Percentiles rank a stretch among this genome's conserved stretches.
phyloP scores from a whole-genome alignment of 768 basidiomycete genomes.

The Rhodotorula taiwanensis region DNA sequence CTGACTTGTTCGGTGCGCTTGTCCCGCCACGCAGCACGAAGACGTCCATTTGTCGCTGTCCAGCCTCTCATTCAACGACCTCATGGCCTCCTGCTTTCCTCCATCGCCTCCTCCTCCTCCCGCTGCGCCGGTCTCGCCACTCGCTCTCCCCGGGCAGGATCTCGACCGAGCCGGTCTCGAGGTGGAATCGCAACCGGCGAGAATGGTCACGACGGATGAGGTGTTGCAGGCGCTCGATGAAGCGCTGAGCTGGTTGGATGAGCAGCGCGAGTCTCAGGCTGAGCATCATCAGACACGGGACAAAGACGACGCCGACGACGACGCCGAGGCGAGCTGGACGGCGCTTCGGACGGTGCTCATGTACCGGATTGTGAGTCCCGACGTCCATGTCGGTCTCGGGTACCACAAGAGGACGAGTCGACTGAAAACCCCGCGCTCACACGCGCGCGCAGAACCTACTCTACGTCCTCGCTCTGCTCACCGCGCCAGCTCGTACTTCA shows the following conservation, averaged over 20 bases:
- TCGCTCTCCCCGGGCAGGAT: conserved; percentile 9
- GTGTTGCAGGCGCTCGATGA: conserved; percentile 16
- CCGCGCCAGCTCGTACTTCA: conserved; percentile 12
- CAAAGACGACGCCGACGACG: not conserved
- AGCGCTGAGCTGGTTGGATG: no score
- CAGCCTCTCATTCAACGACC: conserved; percentile 15
- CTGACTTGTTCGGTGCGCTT: not conserved
- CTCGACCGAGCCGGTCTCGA: no score
- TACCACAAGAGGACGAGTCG: no score
- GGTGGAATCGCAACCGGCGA: no score
- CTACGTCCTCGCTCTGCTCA: conserved; percentile 19
- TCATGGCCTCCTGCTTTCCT: conserved; percentile 19
- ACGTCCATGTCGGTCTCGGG: no score
- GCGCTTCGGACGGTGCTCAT: not conserved
- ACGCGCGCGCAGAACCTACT: conserved; percentile 16
- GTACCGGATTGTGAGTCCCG: conserved; percentile 22
- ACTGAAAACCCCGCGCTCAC: no score
- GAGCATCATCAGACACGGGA: no score
- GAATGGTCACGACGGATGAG: conserved; percentile 21
- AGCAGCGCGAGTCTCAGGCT: no score
- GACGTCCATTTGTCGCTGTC: conserved; percentile 30
- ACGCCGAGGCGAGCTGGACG: not conserved
- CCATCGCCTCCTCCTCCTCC: not conserved
- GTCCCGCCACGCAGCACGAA: conserved; percentile 20
- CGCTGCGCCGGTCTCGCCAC: not conserved